Percentiles rank a stretch among this genome's conserved stretches.
phyloP scores from a whole-genome alignment of 1,139 yeast species.

The Saccharomyces pastorianus region DNA sequence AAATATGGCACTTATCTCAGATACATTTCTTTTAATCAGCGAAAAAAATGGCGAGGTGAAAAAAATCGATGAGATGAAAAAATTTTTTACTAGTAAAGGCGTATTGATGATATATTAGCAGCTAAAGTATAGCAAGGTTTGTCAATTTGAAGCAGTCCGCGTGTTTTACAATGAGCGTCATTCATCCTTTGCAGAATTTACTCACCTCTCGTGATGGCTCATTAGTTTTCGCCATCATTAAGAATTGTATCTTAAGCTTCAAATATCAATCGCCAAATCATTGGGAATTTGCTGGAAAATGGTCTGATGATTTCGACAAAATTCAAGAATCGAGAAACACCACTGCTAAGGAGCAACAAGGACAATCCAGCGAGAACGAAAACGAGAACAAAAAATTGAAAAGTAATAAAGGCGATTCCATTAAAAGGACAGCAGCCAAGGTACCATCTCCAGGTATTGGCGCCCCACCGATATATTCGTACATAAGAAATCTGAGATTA shows the following conservation, averaged over 20 bases:
- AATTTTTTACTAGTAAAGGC: background rate
- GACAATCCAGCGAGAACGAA: constrained; percentile 28
- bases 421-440: constrained; percentile 39
- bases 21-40: background rate
- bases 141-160: background rate
- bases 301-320: constrained; percentile 51
- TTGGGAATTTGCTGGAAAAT: constrained; percentile 37
- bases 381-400: constrained; percentile 30
- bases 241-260: constrained; percentile 50
- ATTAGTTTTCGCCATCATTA: constrained; percentile 47
- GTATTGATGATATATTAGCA: background rate
- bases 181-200: constrained; percentile 62
- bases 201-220: constrained; percentile 38
- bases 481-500: constrained; percentile 54
- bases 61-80: constrained; percentile 2
- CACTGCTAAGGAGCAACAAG: constrained; percentile 39
- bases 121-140: background rate
- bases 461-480: constrained; percentile 56
- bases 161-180: constrained; percentile 34
- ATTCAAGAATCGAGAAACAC: constrained; percentile 37
- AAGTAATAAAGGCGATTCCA: constrained; percentile 28
- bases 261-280: constrained; percentile 31
- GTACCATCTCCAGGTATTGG: constrained; percentile 59
- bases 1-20: background rate
- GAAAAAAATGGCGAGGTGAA: background rate